Evolutionary conservation across 768 basidiomycete genomes (phyloP).

Genomic region (Punctularia strigosozonata): DNA sequence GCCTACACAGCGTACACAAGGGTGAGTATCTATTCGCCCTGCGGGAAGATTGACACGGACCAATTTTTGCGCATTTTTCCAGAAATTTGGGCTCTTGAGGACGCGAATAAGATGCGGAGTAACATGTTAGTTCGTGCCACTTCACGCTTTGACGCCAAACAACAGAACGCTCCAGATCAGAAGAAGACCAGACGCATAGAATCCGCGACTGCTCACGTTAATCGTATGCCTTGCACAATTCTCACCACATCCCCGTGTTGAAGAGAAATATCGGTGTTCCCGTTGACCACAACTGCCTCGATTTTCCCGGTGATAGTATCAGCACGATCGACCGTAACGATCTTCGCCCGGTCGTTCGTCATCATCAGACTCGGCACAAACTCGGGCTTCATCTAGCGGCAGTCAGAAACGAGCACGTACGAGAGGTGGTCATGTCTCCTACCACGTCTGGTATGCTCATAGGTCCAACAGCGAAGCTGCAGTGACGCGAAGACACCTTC

Average conservation of each 20-base stretch:
- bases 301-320: constrained; percentile 20
- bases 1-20: constrained; percentile 24
- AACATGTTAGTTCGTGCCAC: constrained; percentile 42
- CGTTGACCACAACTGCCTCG: constrained; percentile 6
- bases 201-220: no score
- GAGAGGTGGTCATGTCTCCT: constrained; percentile 14
- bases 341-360: constrained; percentile 34
- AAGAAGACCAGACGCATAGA: no score
- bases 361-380: constrained; percentile 37
- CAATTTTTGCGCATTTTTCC: constrained; percentile 38
- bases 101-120: constrained; percentile 28
- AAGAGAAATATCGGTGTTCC: constrained; percentile 14
- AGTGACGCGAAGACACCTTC: constrained; percentile 55
- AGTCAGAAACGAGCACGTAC: neutral
- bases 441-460: constrained; percentile 46
- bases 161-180: no score
- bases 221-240: no score
- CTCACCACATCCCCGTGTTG: constrained; percentile 6
- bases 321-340: constrained; percentile 29
- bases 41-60: constrained; percentile 21
- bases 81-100: constrained; percentile 24
- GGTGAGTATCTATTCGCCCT: neutral
- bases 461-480: constrained; percentile 40
- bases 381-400: constrained; percentile 34
- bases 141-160: constrained; percentile 26